phyloP scores from a whole-genome alignment of 768 basidiomycete genomes.

The Tylopilus plumbeoviolaceoides region DNA sequence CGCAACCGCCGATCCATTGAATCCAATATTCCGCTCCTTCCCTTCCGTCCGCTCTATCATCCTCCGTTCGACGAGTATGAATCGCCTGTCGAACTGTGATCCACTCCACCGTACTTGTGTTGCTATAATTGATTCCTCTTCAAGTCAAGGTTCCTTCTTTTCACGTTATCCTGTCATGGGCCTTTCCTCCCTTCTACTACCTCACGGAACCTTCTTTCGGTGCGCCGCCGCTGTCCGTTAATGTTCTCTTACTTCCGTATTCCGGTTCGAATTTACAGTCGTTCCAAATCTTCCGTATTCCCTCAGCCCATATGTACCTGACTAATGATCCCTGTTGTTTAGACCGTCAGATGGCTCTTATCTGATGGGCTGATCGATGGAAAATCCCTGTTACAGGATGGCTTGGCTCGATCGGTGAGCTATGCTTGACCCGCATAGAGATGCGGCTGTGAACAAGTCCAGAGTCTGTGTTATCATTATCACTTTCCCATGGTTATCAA shows the following conservation, averaged over 20 bases:
- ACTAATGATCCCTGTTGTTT: background rate
- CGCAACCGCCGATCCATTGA: conserved; percentile 6
- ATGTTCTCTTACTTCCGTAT: background rate
- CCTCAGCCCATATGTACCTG: background rate
- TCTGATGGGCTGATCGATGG: conserved; percentile 16
- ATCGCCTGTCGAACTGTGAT: background rate
- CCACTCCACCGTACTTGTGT: background rate
- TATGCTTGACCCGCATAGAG: background rate
- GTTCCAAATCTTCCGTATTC: background rate
- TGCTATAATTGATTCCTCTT: conserved; percentile 1
- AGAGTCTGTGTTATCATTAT: no score
- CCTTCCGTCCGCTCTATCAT: conserved; percentile 8
- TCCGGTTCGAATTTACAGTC: conserved; percentile 1
- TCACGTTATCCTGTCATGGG: conserved; percentile 8
- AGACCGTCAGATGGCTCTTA: conserved; percentile 1
- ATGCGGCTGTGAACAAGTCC: background rate
- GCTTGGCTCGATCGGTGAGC: background rate
- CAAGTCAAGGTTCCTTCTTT: conserved; percentile 1
- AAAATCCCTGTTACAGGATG: background rate
- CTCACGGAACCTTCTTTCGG: conserved; percentile 4
- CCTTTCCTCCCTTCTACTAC: conserved; percentile 3
- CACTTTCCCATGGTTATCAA: no score
- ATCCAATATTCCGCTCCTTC: background rate
- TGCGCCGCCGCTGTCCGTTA: conserved; percentile 1
- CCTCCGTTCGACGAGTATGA: background rate